phyloP scores from a whole-genome alignment of 192 early-diverging fungal genomes.

The Coemansia sp. region DNA sequence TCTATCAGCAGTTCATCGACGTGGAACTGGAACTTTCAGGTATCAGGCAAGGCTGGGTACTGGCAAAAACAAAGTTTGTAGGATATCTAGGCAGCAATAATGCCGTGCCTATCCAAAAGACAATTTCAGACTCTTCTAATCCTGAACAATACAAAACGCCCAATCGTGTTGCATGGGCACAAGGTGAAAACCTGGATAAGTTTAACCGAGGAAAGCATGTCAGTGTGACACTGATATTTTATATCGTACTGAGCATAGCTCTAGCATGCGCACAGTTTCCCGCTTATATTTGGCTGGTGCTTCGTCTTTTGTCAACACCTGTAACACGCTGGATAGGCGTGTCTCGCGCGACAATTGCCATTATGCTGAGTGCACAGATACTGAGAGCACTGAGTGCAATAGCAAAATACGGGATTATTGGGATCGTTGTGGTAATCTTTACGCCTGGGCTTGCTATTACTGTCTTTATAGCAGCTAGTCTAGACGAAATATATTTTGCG shows the following conservation, averaged over 20 bases:
- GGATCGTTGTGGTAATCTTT: not conserved
- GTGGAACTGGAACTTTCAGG: constrained; percentile 6
- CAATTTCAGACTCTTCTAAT: not conserved
- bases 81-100: not conserved
- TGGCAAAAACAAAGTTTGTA: not conserved
- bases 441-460: not conserved
- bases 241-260: not conserved
- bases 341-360: not conserved
- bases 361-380: not conserved
- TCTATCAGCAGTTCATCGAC: not conserved
- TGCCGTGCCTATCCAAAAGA: not conserved
- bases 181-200: not conserved
- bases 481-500: not conserved
- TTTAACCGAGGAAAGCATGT: not conserved
- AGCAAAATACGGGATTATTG: not conserved
- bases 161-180: not conserved
- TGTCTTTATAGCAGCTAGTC: not conserved
- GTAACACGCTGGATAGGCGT: not conserved
- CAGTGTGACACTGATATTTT: not conserved
- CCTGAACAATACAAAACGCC: not conserved
- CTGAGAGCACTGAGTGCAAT: not conserved
- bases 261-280: not conserved
- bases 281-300: not conserved
- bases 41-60: constrained; percentile 4
- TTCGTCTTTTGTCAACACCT: not conserved